Evolutionary conservation across 2,329 filamentous ascomycete genomes (phyloP).

Genomic region (Sphaerulina vaccinii): DNA sequence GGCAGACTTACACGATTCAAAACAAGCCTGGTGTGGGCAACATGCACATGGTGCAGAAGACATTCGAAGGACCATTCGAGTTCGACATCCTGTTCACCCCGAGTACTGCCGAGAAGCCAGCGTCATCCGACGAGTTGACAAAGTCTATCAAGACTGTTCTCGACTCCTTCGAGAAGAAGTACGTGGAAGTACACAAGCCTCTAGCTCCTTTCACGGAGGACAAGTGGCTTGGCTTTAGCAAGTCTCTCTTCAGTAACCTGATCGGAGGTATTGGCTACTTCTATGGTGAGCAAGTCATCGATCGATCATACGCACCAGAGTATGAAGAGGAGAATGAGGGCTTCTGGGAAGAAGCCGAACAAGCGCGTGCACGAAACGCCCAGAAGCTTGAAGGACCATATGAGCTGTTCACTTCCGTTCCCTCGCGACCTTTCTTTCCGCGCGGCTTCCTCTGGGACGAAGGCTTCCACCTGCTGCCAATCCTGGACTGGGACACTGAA

Average conservation of each 20-base stretch:
- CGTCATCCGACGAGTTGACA: conserved; percentile 60
- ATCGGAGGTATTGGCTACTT: conserved; percentile 95
- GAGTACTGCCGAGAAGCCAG: conserved; percentile 50
- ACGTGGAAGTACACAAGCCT: conserved; percentile 68
- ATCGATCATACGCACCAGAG: conserved; percentile 85
- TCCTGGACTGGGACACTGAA: conserved; percentile 92
- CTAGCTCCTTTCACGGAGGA: conserved; percentile 71
- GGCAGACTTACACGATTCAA: conserved; percentile 76
- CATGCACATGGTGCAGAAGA: conserved; percentile 83
- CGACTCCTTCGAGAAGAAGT: conserved; percentile 70
- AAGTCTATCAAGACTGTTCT: conserved; percentile 66
- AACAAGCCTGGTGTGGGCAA: conserved; percentile 72
- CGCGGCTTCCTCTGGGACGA: conserved; percentile 98
- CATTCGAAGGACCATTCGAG: conserved; percentile 84
- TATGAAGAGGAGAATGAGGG: conserved; percentile 94
- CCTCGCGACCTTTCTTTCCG: conserved; percentile 93
- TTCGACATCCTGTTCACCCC: conserved; percentile 93
- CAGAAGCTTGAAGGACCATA: conserved; percentile 76
- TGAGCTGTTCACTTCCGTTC: conserved; percentile 87
- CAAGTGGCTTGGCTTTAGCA: conserved; percentile 76
- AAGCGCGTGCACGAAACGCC: conserved; percentile 67
- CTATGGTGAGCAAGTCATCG: conserved; percentile 81
- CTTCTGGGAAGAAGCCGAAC: conserved; percentile 90
- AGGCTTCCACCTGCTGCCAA: conserved; percentile 88
- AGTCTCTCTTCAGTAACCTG: conserved; percentile 90